These are phyloP conservation scores for Kwoniella pini DNA, from an alignment of 768 basidiomycete species.

Conservation along the genomic window DNA sequence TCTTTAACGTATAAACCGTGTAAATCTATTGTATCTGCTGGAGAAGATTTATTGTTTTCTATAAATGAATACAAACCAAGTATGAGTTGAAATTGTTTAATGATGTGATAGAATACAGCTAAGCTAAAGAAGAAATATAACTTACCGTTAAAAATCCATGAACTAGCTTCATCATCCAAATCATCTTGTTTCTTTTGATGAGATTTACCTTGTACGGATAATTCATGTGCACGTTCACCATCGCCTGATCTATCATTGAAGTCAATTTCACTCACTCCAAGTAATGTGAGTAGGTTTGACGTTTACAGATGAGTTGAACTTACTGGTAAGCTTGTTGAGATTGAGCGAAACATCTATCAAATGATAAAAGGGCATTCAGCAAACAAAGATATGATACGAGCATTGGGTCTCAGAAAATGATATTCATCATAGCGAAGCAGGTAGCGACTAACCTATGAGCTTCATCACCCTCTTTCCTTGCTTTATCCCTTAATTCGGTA, in stretches of 20 bases:
- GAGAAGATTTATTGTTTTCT: conserved; percentile 66
- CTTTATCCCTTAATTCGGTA: conserved; percentile 67
- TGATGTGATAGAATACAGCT: no score
- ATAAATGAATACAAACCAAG: neutral
- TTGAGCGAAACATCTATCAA: conserved; percentile 55
- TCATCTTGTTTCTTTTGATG: conserved; percentile 76
- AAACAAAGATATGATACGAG: no score
- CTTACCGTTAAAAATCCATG: conserved; percentile 82
- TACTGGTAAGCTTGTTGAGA: conserved; percentile 72
- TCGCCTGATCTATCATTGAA: conserved; percentile 59
- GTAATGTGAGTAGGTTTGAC: no score
- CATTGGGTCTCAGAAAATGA: no score
- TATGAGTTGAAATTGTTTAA: no score
- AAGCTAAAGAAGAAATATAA: no score
- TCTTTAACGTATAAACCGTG: conserved; percentile 95
- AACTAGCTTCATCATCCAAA: conserved; percentile 76
- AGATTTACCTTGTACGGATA: conserved; percentile 75
- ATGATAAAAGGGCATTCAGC: no score
- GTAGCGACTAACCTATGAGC: conserved; percentile 50
- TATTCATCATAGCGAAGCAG: no score
- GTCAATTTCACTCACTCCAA: no score
- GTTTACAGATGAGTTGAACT: no score
- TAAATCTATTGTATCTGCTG: conserved; percentile 76
- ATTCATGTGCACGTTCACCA: conserved; percentile 75
- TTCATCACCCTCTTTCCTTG: conserved; percentile 72